phyloP scores from a whole-genome alignment of 2,329 filamentous ascomycete species.

The Plenodomus tracheiphilus region DNA sequence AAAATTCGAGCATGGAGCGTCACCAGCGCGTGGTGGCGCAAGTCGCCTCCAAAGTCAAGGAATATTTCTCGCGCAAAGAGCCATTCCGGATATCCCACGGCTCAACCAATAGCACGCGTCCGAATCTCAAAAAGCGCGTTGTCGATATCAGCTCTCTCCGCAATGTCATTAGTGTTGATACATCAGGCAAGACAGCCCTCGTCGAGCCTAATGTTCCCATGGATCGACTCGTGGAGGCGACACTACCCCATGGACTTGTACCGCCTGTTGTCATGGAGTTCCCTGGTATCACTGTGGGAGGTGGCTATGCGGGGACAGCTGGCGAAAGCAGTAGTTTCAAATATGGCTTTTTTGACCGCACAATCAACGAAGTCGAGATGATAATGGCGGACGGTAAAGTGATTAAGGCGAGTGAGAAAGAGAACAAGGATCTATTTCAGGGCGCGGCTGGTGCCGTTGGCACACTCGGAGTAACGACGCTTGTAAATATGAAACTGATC shows the following conservation, averaged over 20 bases:
- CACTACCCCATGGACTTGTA: constrained; percentile 59
- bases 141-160: constrained; percentile 69
- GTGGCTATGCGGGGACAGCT: constrained; percentile 68
- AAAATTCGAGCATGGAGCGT: constrained; percentile 34
- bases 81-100: constrained; percentile 78
- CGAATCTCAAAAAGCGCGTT: constrained; percentile 48
- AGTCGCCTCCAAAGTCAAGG: constrained; percentile 52
- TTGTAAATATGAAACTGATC: constrained; percentile 54
- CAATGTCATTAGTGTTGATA: constrained; percentile 65
- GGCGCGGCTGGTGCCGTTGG: constrained; percentile 69
- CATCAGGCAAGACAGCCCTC: constrained; percentile 57
- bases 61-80: constrained; percentile 56
- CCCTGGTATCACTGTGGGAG: constrained; percentile 71
- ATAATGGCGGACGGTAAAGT: constrained; percentile 65
- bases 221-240: constrained; percentile 64
- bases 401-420: constrained; percentile 56
- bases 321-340: constrained; percentile 72
- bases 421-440: constrained; percentile 64
- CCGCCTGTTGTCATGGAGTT: constrained; percentile 73
- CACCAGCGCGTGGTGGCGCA: constrained; percentile 50
- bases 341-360: constrained; percentile 67
- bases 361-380: constrained; percentile 65
- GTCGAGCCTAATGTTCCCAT: constrained; percentile 73
- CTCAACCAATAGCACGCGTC: constrained; percentile 74
- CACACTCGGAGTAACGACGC: constrained; percentile 67